A percentile compares a stretch with the other conserved stretches of the same genome.
Evolutionary conservation across 495 filamentous ascomycete species (phyloP).

Genomic region (Penicillium silybi): DNA sequence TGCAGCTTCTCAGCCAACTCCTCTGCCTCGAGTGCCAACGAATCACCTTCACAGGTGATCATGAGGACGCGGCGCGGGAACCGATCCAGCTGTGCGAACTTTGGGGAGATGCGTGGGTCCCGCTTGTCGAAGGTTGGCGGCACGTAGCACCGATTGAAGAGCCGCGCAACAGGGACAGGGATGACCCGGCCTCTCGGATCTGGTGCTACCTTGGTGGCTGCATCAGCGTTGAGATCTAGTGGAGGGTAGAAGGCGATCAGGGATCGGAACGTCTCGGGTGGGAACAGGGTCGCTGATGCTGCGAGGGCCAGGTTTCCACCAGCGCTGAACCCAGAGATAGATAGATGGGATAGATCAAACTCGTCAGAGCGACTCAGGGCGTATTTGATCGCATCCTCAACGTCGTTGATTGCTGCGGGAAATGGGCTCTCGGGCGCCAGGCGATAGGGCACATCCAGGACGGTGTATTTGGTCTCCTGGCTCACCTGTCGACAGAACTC

Average conservation of each 20-base stretch:
- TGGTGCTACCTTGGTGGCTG: constrained; percentile 23
- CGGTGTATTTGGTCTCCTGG: constrained; percentile 33
- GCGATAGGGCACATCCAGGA: constrained; percentile 63
- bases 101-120: constrained; percentile 46
- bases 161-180: constrained; percentile 19
- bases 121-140: constrained; percentile 28
- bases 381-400: constrained; percentile 40
- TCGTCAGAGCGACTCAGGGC: constrained; percentile 26
- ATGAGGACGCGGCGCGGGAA: constrained; percentile 41
- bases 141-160: constrained; percentile 34
- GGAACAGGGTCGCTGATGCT: constrained; percentile 33
- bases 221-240: constrained; percentile 27
- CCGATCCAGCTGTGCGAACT: constrained; percentile 31
- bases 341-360: constrained; percentile 33
- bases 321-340: constrained; percentile 44
- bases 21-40: constrained; percentile 39
- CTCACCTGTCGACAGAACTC: constrained; percentile 38
- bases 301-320: constrained; percentile 44
- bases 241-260: constrained; percentile 41
- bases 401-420: constrained; percentile 72
- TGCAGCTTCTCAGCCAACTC: constrained; percentile 33
- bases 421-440: constrained; percentile 76
- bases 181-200: constrained; percentile 21
- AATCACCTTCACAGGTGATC: constrained; percentile 42
- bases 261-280: constrained; percentile 36